Conservation (phyloP, 73 alveolate species). For the Blepharisma japonicum region DNA sequence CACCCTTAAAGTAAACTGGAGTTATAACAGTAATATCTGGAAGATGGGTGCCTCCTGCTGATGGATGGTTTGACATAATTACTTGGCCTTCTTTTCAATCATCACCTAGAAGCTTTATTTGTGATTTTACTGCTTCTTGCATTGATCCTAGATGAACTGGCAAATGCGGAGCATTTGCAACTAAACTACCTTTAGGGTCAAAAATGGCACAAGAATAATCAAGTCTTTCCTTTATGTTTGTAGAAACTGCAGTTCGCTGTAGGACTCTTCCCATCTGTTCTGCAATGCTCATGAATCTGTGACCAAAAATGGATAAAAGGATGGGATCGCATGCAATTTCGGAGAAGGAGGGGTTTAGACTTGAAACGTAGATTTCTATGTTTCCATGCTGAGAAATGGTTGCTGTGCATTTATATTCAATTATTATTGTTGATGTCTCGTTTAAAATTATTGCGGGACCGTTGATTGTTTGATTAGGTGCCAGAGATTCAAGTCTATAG, state of each 20-base stretch:
- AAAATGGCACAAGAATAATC: constrained; percentile 90
- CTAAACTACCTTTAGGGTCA: constrained; percentile 73
- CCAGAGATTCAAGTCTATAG: constrained; percentile 48
- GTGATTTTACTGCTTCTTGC: constrained; percentile 83
- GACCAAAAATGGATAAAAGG: constrained; percentile 64
- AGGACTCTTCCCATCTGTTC: constrained; percentile 88
- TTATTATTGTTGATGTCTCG: constrained; percentile 63
- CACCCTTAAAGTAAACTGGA: constrained; percentile 66
- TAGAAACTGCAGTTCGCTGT: constrained; percentile 69
- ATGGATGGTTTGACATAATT: constrained; percentile 78
- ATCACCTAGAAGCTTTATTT: constrained; percentile 48
- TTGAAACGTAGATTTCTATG: background rate
- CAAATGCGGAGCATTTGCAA: constrained; percentile 93
- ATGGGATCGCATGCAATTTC: constrained; percentile 41
- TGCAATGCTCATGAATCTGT: constrained; percentile 87
- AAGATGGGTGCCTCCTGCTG: constrained; percentile 89
- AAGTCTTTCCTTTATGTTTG: constrained; percentile 83
- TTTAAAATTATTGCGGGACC: constrained; percentile 84
- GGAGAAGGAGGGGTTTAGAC: too few relatives aligned
- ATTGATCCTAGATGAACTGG: constrained; percentile 93
- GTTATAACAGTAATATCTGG: constrained; percentile 93
- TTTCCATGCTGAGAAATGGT: constrained; percentile 26
- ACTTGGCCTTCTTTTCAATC: constrained; percentile 80
- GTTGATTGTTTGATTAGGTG: constrained; percentile 35
- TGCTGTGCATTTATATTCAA: constrained; percentile 34